A percentile compares a stretch with the other conserved stretches of the same genome.
Evolutionary conservation across 1,284 basidiomycete species (phyloP).

Genomic region (Flammula alnicola): DNA sequence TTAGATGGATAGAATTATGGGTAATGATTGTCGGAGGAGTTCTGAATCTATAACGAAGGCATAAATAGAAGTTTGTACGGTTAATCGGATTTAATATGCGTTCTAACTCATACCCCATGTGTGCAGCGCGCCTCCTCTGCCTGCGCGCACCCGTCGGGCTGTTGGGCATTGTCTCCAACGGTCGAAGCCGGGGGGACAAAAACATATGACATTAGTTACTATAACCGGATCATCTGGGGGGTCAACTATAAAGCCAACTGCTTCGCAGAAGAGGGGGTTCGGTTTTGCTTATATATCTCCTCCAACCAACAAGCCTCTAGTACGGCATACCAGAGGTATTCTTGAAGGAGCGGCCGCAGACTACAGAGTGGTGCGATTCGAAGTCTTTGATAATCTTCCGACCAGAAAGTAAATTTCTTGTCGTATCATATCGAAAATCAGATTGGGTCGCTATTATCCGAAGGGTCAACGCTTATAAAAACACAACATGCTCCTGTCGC

Average conservation of each 20-base stretch:
- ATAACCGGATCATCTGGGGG: conserved; percentile 32
- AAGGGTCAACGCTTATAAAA: conserved; percentile 30
- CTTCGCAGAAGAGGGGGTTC: conserved; percentile 20
- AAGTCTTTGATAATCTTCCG: conserved; percentile 17
- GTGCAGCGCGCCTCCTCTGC: too few relatives aligned
- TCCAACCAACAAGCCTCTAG: not conserved
- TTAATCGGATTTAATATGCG: too few relatives aligned
- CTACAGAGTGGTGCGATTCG: conserved; percentile 23
- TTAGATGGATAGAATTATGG: conserved; percentile 73
- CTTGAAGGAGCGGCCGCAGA: not conserved
- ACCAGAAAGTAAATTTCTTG: conserved; percentile 20
- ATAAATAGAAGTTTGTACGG: conserved; percentile 2
- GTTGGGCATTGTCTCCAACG: too few relatives aligned
- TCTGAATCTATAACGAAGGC: conserved; percentile 45
- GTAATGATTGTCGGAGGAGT: conserved; percentile 70
- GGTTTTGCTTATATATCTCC: conserved; percentile 1
- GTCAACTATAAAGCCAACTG: conserved; percentile 22
- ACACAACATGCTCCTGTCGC: conserved; percentile 44
- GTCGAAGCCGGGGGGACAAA: conserved; percentile 14
- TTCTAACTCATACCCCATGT: too few relatives aligned
- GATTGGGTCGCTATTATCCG: conserved; percentile 29
- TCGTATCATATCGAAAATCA: conserved; percentile 37
- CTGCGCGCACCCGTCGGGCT: too few relatives aligned
- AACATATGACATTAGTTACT: conserved; percentile 31
- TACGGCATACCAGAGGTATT: not conserved